These are phyloP conservation scores for Aspergillus caelatus DNA, from an alignment of 2,329 filamentous ascomycete genomes.

Conservation along the genomic window DNA sequence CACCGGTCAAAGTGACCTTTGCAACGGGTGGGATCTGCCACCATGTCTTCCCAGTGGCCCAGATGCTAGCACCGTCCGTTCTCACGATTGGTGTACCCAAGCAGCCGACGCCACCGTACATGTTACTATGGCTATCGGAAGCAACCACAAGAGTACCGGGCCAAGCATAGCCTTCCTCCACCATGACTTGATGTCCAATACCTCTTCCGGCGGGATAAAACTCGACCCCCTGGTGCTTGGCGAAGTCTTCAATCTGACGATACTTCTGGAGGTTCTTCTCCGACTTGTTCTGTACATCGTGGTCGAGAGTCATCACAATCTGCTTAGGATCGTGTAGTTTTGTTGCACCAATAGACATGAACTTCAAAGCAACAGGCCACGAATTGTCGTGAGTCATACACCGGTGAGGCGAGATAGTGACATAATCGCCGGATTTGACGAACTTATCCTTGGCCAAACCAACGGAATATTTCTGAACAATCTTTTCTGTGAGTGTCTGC, in stretches of 20 bases:
- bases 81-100: slow-evolving; percentile 81
- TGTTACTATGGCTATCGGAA: slow-evolving; percentile 70
- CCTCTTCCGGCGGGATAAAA: slow-evolving; percentile 78
- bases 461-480: slow-evolving; percentile 80
- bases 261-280: slow-evolving; percentile 84
- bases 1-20: slow-evolving; percentile 75
- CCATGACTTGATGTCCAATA: slow-evolving; percentile 78
- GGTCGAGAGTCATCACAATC: slow-evolving; percentile 81
- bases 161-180: slow-evolving; percentile 84
- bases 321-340: slow-evolving; percentile 72
- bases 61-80: slow-evolving; percentile 85
- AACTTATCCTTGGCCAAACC: slow-evolving; percentile 74
- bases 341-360: slow-evolving; percentile 79
- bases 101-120: slow-evolving; percentile 79
- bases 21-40: slow-evolving; percentile 86
- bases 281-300: slow-evolving; percentile 83
- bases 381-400: slow-evolving; percentile 90
- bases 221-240: slow-evolving; percentile 71
- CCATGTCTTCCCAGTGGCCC: slow-evolving; percentile 82
- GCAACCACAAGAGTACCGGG: slow-evolving; percentile 82
- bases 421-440: slow-evolving; percentile 80
- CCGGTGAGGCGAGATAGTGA: slow-evolving; percentile 70
- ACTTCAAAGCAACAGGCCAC: slow-evolving; percentile 75
- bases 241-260: slow-evolving; percentile 77
- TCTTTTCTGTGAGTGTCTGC: slow-evolving; percentile 91